Conservation (phyloP, 2,329 filamentous ascomycete species). For the Phyllosticta citrichinensis region DNA sequence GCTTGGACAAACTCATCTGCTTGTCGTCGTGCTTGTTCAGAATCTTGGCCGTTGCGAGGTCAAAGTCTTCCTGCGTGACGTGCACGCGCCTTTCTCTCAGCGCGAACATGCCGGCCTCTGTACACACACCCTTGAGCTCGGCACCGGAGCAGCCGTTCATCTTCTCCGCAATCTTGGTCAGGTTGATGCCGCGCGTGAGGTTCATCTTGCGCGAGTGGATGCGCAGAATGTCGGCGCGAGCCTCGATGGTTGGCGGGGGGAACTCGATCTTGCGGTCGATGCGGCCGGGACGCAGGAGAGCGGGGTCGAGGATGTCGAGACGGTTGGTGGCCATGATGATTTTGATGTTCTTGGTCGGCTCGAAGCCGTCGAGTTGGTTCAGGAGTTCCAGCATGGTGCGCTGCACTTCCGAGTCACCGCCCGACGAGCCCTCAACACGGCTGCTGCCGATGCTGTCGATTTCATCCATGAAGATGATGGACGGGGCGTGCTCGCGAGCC, state of each 20-base stretch:
- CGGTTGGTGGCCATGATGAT: conserved; percentile 99
- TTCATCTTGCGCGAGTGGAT: conserved; percentile 99
- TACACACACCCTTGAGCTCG: conserved; percentile 97
- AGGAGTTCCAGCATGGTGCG: conserved; percentile 96
- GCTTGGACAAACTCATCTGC: conserved; percentile 80
- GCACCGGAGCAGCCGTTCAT: conserved; percentile 99
- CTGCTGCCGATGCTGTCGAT: conserved; percentile 98
- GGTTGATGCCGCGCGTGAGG: conserved; percentile 89
- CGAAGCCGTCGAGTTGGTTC: conserved; percentile 97
- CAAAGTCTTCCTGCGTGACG: conserved; percentile 98
- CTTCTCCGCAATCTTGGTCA: conserved; percentile 98
- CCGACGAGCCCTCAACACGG: conserved; percentile 88
- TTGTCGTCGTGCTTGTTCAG: conserved; percentile 99
- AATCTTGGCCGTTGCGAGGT: conserved; percentile 96
- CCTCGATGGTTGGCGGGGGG: conserved; percentile 90
- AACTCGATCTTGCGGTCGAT: conserved; percentile 99
- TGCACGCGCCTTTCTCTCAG: conserved; percentile 91
- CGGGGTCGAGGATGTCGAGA: conserved; percentile 92
- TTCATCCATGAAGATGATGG: conserved; percentile 99
- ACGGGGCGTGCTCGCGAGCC: conserved; percentile 94
- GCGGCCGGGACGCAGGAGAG: conserved; percentile 85
- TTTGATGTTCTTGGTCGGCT: conserved; percentile 99
- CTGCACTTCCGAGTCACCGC: conserved; percentile 95
- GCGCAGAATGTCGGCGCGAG: conserved; percentile 90
- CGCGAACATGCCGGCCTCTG: conserved; percentile 97